Evolutionary conservation across 305 asterid species (phyloP).

Genomic region (Striga hermonthica): DNA sequence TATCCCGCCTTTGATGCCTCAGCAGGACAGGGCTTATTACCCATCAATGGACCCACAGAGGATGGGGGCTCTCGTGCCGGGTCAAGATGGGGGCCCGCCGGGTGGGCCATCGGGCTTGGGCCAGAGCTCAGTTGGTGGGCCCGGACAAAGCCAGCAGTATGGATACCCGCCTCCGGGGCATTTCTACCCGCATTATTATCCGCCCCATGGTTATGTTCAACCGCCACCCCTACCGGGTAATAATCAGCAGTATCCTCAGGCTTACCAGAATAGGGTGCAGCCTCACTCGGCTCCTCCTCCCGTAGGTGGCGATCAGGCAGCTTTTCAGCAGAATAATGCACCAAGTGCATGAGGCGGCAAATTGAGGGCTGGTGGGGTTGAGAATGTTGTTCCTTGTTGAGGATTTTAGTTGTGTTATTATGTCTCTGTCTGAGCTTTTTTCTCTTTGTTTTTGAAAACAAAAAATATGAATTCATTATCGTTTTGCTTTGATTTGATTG

Average conservation of each 20-base stretch:
- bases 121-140: conserved; percentile 44
- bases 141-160: conserved; percentile 45
- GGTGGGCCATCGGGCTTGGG: conserved; percentile 53
- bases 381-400: too few relatives aligned
- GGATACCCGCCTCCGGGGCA: conserved; percentile 64
- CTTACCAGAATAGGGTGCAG: conserved; percentile 48
- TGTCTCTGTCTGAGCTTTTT: not conserved
- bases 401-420: too few relatives aligned
- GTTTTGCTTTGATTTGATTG: too few relatives aligned
- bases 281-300: conserved; percentile 29
- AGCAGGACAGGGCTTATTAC: conserved; percentile 73
- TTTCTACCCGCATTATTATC: conserved; percentile 67
- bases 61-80: conserved; percentile 77
- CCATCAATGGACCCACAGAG: conserved; percentile 99
- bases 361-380: too few relatives aligned
- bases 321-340: conserved; percentile 45
- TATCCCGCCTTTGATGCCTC: conserved; percentile 68
- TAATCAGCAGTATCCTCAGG: conserved; percentile 53
- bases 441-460: too few relatives aligned
- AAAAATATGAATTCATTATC: too few relatives aligned
- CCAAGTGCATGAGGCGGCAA: conserved; percentile 28
- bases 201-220: conserved; percentile 61
- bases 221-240: conserved; percentile 50
- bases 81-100: conserved; percentile 72
- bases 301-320: conserved; percentile 41